These are phyloP conservation scores for Floccularia luteovirens DNA, from an alignment of 768 basidiomycete genomes.

Conservation along the genomic window DNA sequence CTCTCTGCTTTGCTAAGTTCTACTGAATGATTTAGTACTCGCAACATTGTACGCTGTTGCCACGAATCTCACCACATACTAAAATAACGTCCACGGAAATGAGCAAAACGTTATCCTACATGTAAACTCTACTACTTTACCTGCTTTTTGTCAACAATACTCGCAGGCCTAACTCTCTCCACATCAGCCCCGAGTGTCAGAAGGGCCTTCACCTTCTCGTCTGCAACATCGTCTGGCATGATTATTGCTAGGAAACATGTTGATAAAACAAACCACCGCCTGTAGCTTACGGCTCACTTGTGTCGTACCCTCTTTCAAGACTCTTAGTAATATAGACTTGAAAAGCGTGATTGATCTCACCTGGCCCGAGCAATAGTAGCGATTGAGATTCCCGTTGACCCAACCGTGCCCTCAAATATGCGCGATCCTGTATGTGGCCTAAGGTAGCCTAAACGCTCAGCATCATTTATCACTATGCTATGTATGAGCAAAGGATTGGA, in stretches of 20 bases:
- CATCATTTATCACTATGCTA: constrained; percentile 83
- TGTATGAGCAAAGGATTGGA: neutral
- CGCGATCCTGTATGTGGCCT: constrained; percentile 83
- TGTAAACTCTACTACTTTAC: constrained; percentile 24
- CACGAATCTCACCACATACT: constrained; percentile 57
- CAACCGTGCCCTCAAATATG: constrained; percentile 97
- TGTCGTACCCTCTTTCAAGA: constrained; percentile 72
- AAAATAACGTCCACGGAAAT: constrained; percentile 1
- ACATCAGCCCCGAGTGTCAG: constrained; percentile 83
- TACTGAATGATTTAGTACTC: constrained; percentile 17
- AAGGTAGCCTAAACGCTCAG: constrained; percentile 75
- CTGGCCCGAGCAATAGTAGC: constrained; percentile 88
- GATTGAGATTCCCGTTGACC: constrained; percentile 93
- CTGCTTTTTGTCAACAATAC: constrained; percentile 96
- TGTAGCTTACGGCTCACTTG: constrained; percentile 43
- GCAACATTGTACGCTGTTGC: neutral
- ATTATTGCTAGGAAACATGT: constrained; percentile 56
- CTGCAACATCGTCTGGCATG: constrained; percentile 84
- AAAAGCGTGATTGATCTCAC: constrained; percentile 28
- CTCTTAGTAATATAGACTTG: constrained; percentile 1
- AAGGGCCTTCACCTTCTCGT: constrained; percentile 86
- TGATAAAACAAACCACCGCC: neutral
- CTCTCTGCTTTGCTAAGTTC: constrained; percentile 85
- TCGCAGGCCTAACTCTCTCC: constrained; percentile 85
- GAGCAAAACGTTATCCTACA: constrained; percentile 2